phyloP scores from a whole-genome alignment of 139 green algal species.

The Marvania coccoides region DNA sequence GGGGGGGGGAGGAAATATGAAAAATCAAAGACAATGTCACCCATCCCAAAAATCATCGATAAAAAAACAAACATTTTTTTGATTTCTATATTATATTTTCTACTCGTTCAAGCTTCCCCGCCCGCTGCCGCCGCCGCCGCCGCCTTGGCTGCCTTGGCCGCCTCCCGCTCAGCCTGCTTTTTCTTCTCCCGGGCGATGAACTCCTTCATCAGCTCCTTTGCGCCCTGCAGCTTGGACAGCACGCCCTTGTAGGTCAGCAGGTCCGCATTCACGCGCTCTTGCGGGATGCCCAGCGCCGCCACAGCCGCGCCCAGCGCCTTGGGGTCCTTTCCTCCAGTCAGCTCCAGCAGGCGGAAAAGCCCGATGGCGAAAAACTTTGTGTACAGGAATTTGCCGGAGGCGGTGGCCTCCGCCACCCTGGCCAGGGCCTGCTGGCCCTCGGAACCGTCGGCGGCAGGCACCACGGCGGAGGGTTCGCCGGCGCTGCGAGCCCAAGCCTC shows the following conservation, averaged over 20 bases:
- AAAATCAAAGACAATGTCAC: too few species aligned
- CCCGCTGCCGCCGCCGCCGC: neutral
- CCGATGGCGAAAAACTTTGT: conserved; percentile 90
- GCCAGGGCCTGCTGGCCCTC: conserved; percentile 66
- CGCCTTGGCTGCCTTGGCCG: conserved; percentile 18
- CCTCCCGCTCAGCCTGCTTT: conserved; percentile 68
- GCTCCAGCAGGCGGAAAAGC: conserved; percentile 83
- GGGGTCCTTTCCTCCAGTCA: conserved; percentile 83
- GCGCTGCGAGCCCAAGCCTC: conserved; percentile 37
- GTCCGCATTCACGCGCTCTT: conserved; percentile 74
- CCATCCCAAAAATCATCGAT: too few species aligned
- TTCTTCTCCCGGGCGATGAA: conserved; percentile 75
- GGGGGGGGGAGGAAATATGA: too few species aligned
- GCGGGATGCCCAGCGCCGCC: conserved; percentile 56
- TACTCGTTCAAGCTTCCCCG: too few species aligned
- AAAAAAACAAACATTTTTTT: too few species aligned
- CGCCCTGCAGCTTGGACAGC: conserved; percentile 75
- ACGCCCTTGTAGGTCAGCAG: conserved; percentile 86
- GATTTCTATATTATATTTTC: too few species aligned
- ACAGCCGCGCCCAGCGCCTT: conserved; percentile 71
- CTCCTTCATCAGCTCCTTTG: conserved; percentile 84
- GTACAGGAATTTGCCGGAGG: conserved; percentile 64
- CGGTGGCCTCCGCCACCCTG: conserved; percentile 34
- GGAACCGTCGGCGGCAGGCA: conserved; percentile 19
- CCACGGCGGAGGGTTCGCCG: neutral